phyloP scores from a whole-genome alignment of 805 yeast genomes.

The Hyphopichia homilentoma region DNA sequence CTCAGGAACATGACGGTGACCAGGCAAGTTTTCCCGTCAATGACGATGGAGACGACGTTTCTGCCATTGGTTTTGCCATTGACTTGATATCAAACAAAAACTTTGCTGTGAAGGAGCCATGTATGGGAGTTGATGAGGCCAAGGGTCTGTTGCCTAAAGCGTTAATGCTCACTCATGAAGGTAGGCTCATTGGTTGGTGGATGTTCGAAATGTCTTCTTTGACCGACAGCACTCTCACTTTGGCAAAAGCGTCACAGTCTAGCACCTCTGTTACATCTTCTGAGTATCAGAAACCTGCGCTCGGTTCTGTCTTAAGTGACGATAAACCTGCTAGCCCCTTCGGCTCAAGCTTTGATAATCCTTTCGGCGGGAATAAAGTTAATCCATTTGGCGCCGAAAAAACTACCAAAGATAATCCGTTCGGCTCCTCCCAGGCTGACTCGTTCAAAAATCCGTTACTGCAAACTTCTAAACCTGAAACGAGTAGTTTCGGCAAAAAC shows the following conservation, averaged over 20 bases:
- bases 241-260: conserved; percentile 12
- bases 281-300: conserved; percentile 4
- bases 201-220: conserved; percentile 55
- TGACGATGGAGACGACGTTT: conserved; percentile 63
- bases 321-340: conserved; percentile 6
- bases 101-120: conserved; percentile 46
- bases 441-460: too few species aligned
- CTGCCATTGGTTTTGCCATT: conserved; percentile 66
- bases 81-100: conserved; percentile 51
- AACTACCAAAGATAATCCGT: conserved; percentile 6
- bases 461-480: too few species aligned
- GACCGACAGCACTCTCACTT: conserved; percentile 26
- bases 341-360: too few species aligned
- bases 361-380: too few species aligned
- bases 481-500: too few species aligned
- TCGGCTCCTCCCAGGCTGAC: conserved; percentile 5
- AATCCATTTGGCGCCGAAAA: not conserved
- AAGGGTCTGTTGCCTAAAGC: conserved; percentile 60
- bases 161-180: conserved; percentile 60
- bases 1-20: conserved; percentile 1
- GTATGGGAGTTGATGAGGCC: conserved; percentile 53
- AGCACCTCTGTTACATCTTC: conserved; percentile 6
- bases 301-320: conserved; percentile 4
- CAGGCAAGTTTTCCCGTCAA: conserved; percentile 47
- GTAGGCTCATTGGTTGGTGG: conserved; percentile 62